These are phyloP conservation scores for Paspalum notatum DNA, from an alignment of 176 grass and related monocot species.

Conservation along the genomic window DNA sequence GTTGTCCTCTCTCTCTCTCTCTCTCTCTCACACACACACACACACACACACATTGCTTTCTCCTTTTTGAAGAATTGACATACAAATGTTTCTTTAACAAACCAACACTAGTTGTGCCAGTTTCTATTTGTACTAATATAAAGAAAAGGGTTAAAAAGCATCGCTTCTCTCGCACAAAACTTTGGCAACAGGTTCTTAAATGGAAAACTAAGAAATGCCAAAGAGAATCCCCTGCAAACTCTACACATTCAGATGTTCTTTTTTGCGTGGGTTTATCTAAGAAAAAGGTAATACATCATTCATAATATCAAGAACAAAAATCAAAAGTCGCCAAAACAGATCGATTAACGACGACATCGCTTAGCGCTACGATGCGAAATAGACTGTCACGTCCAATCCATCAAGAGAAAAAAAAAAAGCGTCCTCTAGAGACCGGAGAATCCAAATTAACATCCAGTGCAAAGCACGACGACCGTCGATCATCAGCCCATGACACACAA, in stretches of 20 bases:
- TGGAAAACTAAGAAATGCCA: neutral
- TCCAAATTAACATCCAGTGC: neutral
- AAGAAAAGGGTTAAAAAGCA: too few species aligned
- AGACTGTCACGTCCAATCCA: slow-evolving; percentile 12
- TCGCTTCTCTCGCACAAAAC: neutral
- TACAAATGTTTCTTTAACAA: too few species aligned
- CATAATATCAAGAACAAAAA: neutral
- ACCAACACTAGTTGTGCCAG: too few species aligned
- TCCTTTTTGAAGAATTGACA: too few species aligned
- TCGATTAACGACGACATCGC: neutral
- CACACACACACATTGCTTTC: too few species aligned
- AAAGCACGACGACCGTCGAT: neutral
- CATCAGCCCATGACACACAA: slow-evolving; percentile 36
- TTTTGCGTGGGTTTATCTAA: neutral
- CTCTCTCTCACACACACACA: too few species aligned
- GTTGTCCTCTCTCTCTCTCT: too few species aligned
- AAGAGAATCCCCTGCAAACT: neutral
- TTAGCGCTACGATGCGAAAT: slow-evolving; percentile 1
- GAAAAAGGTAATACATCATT: too few species aligned
- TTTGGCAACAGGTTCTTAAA: neutral
- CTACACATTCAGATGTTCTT: neutral
- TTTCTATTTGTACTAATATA: too few species aligned
- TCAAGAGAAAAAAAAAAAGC: neutral
- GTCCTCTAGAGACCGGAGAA: slow-evolving; percentile 5
- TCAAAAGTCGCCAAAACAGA: neutral